Conservation (phyloP, 805 yeast species). For the Ascoidea rubescens region DNA sequence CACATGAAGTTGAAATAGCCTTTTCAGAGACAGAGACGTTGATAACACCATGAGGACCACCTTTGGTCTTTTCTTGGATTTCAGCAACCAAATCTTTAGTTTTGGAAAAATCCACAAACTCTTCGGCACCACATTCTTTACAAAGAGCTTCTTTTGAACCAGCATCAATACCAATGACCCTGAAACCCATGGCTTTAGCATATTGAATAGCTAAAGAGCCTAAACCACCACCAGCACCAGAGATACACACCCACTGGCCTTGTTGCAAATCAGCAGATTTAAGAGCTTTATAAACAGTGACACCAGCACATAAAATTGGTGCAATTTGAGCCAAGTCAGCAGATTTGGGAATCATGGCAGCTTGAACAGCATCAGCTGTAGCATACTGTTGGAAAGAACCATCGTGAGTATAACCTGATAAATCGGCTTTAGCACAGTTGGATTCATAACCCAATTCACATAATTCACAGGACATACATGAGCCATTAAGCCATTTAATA, state of each 20-base stretch:
- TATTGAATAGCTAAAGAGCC: slow-evolving; percentile 65
- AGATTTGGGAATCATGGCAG: slow-evolving; percentile 64
- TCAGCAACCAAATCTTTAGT: slow-evolving; percentile 40
- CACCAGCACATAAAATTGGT: slow-evolving; percentile 84
- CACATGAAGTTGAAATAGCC: slow-evolving; percentile 48
- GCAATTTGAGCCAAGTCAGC: slow-evolving; percentile 64
- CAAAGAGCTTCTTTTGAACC: slow-evolving; percentile 45
- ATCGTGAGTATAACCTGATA: slow-evolving; percentile 81
- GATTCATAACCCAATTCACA: slow-evolving; percentile 58
- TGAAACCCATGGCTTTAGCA: slow-evolving; percentile 65
- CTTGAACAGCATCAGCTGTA: slow-evolving; percentile 78
- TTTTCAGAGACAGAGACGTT: slow-evolving; percentile 62
- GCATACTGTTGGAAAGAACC: slow-evolving; percentile 89
- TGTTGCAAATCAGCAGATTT: slow-evolving; percentile 60
- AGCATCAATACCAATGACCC: slow-evolving; percentile 61
- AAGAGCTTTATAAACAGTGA: slow-evolving; percentile 82
- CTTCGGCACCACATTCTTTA: slow-evolving; percentile 52
- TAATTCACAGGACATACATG: slow-evolving; percentile 67
- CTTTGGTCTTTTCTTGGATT: slow-evolving; percentile 42
- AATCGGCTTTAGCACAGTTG: slow-evolving; percentile 53
- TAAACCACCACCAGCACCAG: slow-evolving; percentile 74
- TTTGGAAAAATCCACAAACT: slow-evolving; percentile 43
- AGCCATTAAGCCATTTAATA: slow-evolving; percentile 71
- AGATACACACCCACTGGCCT: slow-evolving; percentile 65
- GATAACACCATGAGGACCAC: slow-evolving; percentile 68